phyloP scores from a whole-genome alignment of 768 basidiomycete genomes.

The Dacryopinax primogenitus region DNA sequence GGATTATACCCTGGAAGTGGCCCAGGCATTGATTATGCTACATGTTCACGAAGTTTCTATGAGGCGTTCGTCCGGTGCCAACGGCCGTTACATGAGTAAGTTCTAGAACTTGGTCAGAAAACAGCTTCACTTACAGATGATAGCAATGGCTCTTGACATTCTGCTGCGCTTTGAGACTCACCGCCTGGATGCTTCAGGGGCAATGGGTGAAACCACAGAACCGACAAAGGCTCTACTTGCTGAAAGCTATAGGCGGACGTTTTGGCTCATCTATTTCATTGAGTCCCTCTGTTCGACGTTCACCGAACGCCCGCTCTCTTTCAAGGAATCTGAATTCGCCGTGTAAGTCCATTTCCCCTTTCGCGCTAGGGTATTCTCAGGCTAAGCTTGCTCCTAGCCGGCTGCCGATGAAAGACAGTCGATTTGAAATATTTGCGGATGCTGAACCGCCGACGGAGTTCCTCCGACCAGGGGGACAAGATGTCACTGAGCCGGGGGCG shows the following conservation, averaged over 20 bases:
- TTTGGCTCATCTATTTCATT: slow-evolving; percentile 62
- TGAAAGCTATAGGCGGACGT: slow-evolving; percentile 62
- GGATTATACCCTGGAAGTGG: slow-evolving; percentile 54
- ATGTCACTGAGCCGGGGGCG: slow-evolving; percentile 28
- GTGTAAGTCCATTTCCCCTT: slow-evolving; percentile 35
- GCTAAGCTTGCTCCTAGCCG: background rate
- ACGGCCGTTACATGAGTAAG: slow-evolving; percentile 21
- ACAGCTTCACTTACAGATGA: background rate
- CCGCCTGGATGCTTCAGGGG: background rate
- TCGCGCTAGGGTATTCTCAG: background rate
- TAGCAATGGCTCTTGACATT: slow-evolving; percentile 1
- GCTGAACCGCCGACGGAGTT: slow-evolving; percentile 1
- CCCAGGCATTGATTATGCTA: slow-evolving; percentile 61
- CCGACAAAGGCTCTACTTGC: slow-evolving; percentile 10
- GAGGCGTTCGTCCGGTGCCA: slow-evolving; percentile 25
- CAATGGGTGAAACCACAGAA: background rate
- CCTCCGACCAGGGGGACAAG: background rate
- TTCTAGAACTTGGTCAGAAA: background rate
- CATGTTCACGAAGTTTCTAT: slow-evolving; percentile 50
- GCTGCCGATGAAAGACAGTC: background rate
- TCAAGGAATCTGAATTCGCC: slow-evolving; percentile 17
- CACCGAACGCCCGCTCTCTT: slow-evolving; percentile 19
- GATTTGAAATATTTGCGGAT: slow-evolving; percentile 6
- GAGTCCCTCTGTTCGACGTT: slow-evolving; percentile 37
- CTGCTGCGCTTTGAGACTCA: background rate